Evolutionary conservation across 2,329 filamentous ascomycete species (phyloP).

Genomic region (Hymenoscyphus albidus): DNA sequence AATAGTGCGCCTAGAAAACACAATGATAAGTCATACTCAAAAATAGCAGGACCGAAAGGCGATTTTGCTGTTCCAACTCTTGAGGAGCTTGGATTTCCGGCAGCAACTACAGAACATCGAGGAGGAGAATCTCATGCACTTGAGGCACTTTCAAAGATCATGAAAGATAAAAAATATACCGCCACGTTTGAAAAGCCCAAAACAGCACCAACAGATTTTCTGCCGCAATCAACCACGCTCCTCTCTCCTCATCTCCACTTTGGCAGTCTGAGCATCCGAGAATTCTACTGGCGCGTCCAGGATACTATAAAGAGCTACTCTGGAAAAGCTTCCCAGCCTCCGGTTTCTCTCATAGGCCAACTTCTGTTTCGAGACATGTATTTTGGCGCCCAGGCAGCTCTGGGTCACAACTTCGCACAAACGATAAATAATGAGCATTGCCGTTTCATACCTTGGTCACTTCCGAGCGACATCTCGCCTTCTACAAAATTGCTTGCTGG

Average conservation of each 20-base stretch:
- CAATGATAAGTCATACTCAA: constrained; percentile 54
- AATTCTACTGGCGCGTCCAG: constrained; percentile 69
- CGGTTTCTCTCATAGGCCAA: constrained; percentile 68
- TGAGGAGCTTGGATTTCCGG: constrained; percentile 65
- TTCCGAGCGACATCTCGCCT: constrained; percentile 54
- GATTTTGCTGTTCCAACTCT: constrained; percentile 70
- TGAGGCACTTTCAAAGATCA: constrained; percentile 52
- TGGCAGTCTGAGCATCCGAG: constrained; percentile 63
- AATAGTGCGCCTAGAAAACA: constrained; percentile 53
- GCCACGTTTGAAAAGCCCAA: constrained; percentile 74
- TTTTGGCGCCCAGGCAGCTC: constrained; percentile 68
- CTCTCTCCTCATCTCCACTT: constrained; percentile 74
- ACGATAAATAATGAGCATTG: constrained; percentile 62
- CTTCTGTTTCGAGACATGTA: constrained; percentile 81
- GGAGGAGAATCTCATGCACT: constrained; percentile 69
- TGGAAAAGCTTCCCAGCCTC: constrained; percentile 52
- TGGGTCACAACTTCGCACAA: constrained; percentile 62
- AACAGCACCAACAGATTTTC: constrained; percentile 69
- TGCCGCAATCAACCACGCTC: constrained; percentile 68
- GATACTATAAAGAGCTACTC: constrained; percentile 57
- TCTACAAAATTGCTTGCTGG: constrained; percentile 49
- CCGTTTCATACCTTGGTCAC: constrained; percentile 76
- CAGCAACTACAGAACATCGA: constrained; percentile 63
- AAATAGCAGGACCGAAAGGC: constrained; percentile 61
- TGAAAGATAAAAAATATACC: constrained; percentile 61